Base-by-base conservation (phyloP, 805 yeast genomes). In the Candida hungchunana region DNA sequence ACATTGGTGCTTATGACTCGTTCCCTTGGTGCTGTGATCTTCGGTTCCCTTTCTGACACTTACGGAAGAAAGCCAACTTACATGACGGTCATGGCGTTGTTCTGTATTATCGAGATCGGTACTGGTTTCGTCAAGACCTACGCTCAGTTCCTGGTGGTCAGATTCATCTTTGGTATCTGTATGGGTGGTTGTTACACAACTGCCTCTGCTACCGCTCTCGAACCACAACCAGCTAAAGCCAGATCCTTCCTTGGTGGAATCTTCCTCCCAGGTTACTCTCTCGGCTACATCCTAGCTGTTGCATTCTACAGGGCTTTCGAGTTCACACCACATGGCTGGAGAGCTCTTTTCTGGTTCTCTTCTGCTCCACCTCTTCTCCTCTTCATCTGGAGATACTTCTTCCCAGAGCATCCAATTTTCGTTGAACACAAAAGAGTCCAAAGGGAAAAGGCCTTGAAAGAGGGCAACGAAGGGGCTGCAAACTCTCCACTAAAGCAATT, bases 161-260 rank as follows among this genome's bases (percentile, higher is more conserved):
- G 88, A 34, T 79, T 84, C 3, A 46, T 79, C 15, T 81, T 75
- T 52, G 88, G 89, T 29, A 61, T 79, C 33, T 73, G 77, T 31
- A 77, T 80, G 84, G 88, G 87, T 27, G 87, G 86, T 34, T 61
- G 78, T 35, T 81, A 70, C 51, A 85, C 84, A 24, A 71, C 75
- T 39, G 73, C 79, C 23, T 71, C 80, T 18, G 81, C 82, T 8
- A 75, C 79, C 6, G 78, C 87, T 7, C 64, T 82, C 21, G 84
- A 79, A 46, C 82, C 79, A 49, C 68, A 77, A 32, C 86, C 86
- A 1, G 55, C 55, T 3, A 63, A 59, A 19, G 75, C 85, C 11
- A 68, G 82, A 48, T 82, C 83, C 26, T 59, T 78, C 29, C 54
- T 82, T 18, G 73, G 80, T 13, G 88, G 88, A 32, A 59, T 73